Evolutionary conservation across 257 asterid genomes (phyloP).

Genomic region (Fraxinus anomala): DNA sequence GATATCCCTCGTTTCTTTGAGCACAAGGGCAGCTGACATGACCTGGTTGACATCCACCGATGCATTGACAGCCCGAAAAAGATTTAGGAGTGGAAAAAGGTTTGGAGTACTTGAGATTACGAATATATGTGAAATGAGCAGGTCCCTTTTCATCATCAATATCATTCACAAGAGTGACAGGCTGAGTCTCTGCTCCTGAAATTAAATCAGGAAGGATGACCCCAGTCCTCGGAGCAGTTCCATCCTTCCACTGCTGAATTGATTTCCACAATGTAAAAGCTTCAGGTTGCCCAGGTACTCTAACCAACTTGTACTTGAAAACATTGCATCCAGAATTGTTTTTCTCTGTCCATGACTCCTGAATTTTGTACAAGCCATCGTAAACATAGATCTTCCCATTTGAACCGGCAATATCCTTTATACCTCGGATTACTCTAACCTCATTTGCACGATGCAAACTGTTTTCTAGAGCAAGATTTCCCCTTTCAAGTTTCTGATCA

Average conservation of each 20-base stretch:
- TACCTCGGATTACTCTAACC: constrained; percentile 57
- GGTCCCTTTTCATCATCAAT: constrained; percentile 91
- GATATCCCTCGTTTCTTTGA: constrained; percentile 56
- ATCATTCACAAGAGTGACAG: constrained; percentile 80
- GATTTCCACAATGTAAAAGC: constrained; percentile 86
- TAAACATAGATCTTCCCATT: constrained; percentile 74
- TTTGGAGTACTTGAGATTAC: constrained; percentile 50
- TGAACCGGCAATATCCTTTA: constrained; percentile 35
- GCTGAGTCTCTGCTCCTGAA: constrained; percentile 73
- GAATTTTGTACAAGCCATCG: constrained; percentile 83
- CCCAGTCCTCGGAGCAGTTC: constrained; percentile 54
- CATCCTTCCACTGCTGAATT: constrained; percentile 85
- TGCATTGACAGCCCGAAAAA: constrained; percentile 62
- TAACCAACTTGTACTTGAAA: constrained; percentile 76
- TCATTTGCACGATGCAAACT: constrained; percentile 60
- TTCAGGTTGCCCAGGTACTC: constrained; percentile 82
- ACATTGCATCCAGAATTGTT: constrained; percentile 69
- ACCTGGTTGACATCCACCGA: constrained; percentile 91
- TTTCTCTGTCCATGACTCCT: constrained; percentile 81
- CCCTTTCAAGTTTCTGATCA: constrained; percentile 91
- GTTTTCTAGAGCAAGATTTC: constrained; percentile 63
- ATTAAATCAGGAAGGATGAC: constrained; percentile 80
- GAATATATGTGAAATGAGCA: constrained; percentile 74
- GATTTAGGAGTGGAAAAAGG: constrained; percentile 51
- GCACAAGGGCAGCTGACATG: constrained; percentile 62